Conservation (phyloP, 306 rosid genomes). For the Carpinus viminea region DNA sequence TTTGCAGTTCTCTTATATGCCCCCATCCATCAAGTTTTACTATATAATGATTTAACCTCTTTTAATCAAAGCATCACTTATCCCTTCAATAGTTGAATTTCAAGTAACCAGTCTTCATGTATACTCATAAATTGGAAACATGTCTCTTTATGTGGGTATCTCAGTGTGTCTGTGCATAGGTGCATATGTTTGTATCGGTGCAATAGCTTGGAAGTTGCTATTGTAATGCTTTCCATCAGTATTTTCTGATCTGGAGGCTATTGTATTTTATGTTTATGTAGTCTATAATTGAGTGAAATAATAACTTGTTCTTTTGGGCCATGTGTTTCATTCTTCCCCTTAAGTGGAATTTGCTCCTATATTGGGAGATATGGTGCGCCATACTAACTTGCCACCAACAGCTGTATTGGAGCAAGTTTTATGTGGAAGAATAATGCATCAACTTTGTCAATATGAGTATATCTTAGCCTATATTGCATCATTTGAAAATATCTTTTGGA, state of each 20-base stretch:
- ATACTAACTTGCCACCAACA: not conserved
- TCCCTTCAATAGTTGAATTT: too few species aligned
- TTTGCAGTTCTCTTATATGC: too few species aligned
- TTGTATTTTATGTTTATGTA: not conserved
- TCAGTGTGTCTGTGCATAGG: not conserved
- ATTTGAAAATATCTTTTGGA: slow-evolving; percentile 14
- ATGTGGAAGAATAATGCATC: not conserved
- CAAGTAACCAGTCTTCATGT: too few species aligned
- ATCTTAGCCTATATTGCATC: not conserved
- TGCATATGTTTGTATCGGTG: not conserved
- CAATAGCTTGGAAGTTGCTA: not conserved
- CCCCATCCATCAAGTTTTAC: too few species aligned
- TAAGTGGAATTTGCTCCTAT: not conserved
- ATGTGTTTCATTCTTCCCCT: not conserved
- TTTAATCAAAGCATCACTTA: too few species aligned
- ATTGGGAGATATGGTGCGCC: not conserved
- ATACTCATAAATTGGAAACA: not conserved
- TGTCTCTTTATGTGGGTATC: not conserved
- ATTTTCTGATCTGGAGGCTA: not conserved
- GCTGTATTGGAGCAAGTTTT: not conserved
- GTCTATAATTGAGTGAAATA: not conserved
- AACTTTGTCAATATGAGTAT: not conserved
- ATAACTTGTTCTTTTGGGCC: not conserved
- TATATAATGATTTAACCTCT: too few species aligned
- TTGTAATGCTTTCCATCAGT: not conserved